Percentiles rank a stretch among this genome's conserved stretches.
Conservation (phyloP, 208 protist genomes). For the Tritrichomonas musculus region DNA sequence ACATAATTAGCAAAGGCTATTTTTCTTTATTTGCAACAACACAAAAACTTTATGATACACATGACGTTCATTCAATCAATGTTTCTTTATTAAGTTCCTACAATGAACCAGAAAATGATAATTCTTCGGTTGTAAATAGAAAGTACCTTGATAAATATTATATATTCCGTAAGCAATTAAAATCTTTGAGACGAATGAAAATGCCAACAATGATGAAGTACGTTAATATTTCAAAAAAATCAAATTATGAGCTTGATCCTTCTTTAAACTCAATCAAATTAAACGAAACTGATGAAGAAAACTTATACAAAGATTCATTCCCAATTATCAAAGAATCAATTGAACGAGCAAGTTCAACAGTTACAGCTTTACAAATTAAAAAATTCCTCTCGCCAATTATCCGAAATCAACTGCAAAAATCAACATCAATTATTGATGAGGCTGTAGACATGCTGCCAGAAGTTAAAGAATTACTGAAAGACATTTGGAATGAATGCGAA, state of each 20-base stretch:
- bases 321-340: background rate
- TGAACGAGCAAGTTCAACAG: background rate
- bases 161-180: background rate
- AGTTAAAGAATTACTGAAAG: background rate
- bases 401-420: background rate
- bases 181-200: background rate
- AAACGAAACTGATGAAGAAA: background rate
- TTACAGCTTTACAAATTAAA: background rate
- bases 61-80: background rate
- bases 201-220: background rate
- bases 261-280: too few species aligned
- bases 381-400: background rate
- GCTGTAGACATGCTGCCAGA: background rate
- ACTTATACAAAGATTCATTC: background rate
- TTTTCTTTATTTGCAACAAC: background rate
- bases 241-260: background rate
- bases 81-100: background rate
- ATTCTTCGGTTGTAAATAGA: background rate
- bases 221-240: background rate
- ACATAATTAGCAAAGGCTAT: background rate
- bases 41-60: background rate
- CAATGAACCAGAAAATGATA: background rate
- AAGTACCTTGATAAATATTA: background rate
- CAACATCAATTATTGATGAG: background rate
- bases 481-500: background rate